A percentile compares a stretch with the other conserved stretches of the same genome.
Evolutionary conservation across 306 rosid species (phyloP).

Genomic region (Carpinus fangiana): DNA sequence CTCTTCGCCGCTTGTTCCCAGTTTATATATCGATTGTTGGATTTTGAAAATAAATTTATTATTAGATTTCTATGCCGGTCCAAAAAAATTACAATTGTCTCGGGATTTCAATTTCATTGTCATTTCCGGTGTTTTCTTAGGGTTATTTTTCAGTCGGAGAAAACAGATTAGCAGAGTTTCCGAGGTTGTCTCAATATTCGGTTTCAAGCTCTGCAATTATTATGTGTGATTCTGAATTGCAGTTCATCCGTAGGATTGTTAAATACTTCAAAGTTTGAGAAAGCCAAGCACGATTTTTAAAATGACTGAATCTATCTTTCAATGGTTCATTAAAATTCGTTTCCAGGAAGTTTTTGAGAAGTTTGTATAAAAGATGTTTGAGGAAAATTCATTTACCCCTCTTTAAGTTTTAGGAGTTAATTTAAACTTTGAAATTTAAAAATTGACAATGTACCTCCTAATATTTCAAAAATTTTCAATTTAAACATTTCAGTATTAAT

Average conservation of each 20-base stretch:
- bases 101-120: background rate
- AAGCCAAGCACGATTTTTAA: background rate
- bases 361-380: background rate
- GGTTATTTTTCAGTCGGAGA: background rate
- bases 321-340: too few species aligned
- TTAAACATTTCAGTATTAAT: too few species aligned
- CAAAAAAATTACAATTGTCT: background rate
- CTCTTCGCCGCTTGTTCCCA: background rate
- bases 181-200: background rate
- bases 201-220: background rate
- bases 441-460: too few species aligned
- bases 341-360: background rate
- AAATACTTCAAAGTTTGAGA: background rate
- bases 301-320: too few species aligned
- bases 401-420: too few species aligned
- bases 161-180: background rate
- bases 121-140: background rate
- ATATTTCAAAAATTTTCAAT: too few species aligned
- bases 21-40: background rate
- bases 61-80: background rate
- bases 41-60: too few species aligned
- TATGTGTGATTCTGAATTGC: conserved; percentile 11
- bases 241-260: conserved; percentile 10
- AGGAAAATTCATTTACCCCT: too few species aligned
- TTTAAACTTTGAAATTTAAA: too few species aligned